Percentiles rank a stretch among this genome's conserved stretches.
These are phyloP conservation scores for Rasamsonia emersonii DNA, from an alignment of 2,329 filamentous ascomycete species.

Conservation along the genomic window DNA sequence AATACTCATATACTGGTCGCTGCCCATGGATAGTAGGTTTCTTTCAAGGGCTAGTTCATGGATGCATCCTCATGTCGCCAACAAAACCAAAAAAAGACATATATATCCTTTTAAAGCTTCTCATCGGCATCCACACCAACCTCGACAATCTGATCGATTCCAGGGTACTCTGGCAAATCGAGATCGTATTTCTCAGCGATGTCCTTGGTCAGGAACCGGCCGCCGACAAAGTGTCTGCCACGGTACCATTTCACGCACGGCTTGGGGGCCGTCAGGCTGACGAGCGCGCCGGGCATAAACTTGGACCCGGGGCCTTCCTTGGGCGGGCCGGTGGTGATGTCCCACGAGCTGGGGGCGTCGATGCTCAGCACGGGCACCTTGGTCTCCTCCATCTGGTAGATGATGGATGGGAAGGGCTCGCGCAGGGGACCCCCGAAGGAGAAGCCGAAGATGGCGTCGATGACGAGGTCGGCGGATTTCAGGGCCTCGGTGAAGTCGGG, in stretches of 20 bases:
- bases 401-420: constrained; percentile 81
- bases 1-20: too few relatives aligned
- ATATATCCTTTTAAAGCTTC: constrained; percentile 17
- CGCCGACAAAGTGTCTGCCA: constrained; percentile 86
- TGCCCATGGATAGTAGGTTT: too few relatives aligned
- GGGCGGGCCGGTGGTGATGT: constrained; percentile 80
- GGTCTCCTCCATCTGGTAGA: constrained; percentile 65
- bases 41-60: too few relatives aligned
- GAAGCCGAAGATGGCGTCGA: constrained; percentile 95
- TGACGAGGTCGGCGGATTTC: constrained; percentile 62
- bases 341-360: constrained; percentile 90
- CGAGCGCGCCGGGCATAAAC: constrained; percentile 71
- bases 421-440: constrained; percentile 86
- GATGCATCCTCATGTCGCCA: too few relatives aligned
- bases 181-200: constrained; percentile 81
- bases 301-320: constrained; percentile 64
- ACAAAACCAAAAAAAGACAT: neutral
- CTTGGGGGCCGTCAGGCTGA: constrained; percentile 90
- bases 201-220: constrained; percentile 70
- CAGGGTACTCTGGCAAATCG: constrained; percentile 72
- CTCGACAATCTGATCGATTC: constrained; percentile 84
- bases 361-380: constrained; percentile 74
- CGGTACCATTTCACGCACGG: constrained; percentile 75
- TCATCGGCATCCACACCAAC: constrained; percentile 39
- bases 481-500: constrained; percentile 66